Evolutionary conservation across 805 yeast species (phyloP).

Genomic region (Scheffersomyces ergatensis): DNA sequence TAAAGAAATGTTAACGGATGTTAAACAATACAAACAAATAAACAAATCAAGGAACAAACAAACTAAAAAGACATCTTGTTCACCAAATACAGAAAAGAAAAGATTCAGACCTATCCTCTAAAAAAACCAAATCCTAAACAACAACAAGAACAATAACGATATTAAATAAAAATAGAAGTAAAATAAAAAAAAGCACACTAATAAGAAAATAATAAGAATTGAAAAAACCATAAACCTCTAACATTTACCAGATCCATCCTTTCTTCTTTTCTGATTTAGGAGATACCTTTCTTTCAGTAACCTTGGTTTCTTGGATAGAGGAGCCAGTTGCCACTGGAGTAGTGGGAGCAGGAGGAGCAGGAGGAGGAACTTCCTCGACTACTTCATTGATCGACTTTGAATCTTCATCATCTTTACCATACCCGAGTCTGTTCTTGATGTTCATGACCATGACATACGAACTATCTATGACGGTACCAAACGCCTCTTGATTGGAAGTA

Average conservation of each 20-base stretch:
- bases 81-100: too few species aligned
- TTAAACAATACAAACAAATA: too few species aligned
- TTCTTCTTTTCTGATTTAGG: constrained; percentile 5
- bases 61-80: too few species aligned
- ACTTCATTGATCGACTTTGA: constrained; percentile 21
- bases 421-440: constrained; percentile 5
- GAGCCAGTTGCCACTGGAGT: neutral
- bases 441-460: constrained; percentile 11
- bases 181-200: neutral
- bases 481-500: constrained; percentile 1
- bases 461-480: constrained; percentile 2
- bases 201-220: too few species aligned
- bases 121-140: neutral
- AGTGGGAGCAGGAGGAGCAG: constrained; percentile 33
- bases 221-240: neutral
- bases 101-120: too few species aligned
- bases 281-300: too few species aligned
- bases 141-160: neutral
- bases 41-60: too few species aligned
- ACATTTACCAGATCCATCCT: constrained; percentile 21
- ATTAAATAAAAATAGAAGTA: neutral
- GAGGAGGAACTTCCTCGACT: constrained; percentile 26
- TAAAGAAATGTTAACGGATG: too few species aligned
- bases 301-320: neutral
- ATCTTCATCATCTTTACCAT: constrained; percentile 3